Conservation (phyloP, 495 filamentous ascomycete species). For the Penicillium goetzii region DNA sequence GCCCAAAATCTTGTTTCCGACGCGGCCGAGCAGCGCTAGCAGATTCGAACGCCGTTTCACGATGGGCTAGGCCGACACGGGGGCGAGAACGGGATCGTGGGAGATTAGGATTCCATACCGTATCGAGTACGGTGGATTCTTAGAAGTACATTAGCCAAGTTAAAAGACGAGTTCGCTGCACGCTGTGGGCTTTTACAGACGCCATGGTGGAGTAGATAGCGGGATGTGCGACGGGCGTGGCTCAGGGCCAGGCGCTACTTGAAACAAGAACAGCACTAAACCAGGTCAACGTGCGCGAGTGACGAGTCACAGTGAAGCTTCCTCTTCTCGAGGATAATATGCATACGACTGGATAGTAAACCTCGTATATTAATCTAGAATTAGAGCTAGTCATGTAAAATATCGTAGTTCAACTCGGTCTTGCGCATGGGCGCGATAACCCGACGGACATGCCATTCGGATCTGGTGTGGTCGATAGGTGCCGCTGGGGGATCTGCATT, state of each 20-base stretch:
- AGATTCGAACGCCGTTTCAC: constrained; percentile 4
- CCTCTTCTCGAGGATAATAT: not conserved
- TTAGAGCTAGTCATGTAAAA: not conserved
- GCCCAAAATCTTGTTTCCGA: constrained; percentile 31
- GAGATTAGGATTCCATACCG: not conserved
- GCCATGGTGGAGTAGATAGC: not conserved
- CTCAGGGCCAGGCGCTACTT: constrained; percentile 16
- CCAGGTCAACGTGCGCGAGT: not conserved
- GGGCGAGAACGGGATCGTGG: not conserved
- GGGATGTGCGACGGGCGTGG: constrained; percentile 1
- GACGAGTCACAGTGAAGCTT: not conserved
- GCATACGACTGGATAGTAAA: not conserved
- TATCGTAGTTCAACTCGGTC: not conserved
- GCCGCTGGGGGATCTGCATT: constrained; percentile 3
- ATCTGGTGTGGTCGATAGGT: not conserved
- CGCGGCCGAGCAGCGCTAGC: constrained; percentile 1
- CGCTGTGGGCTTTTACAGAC: not conserved
- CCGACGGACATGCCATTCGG: constrained; percentile 1
- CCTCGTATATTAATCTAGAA: not conserved
- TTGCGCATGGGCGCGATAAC: not conserved
- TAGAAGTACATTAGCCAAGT: not conserved
- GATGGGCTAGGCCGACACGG: constrained; percentile 7
- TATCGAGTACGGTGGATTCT: not conserved
- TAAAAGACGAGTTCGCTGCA: not conserved
- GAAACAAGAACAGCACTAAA: constrained; percentile 9